These are phyloP conservation scores for Aphanomyces euteiches DNA, from an alignment of 352 stramenopile species.

Conservation along the genomic window DNA sequence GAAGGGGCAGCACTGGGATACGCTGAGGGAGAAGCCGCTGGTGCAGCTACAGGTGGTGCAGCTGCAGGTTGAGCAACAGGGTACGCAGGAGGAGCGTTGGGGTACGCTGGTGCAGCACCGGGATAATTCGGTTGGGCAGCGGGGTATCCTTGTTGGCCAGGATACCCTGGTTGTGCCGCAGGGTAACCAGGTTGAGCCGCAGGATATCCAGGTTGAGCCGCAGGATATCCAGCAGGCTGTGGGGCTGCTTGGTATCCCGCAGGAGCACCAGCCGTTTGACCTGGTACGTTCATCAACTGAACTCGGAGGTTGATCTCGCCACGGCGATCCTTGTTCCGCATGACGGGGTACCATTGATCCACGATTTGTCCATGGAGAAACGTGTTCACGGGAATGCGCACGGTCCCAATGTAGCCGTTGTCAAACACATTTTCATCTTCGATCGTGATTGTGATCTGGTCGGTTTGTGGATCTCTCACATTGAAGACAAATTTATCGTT, in stretches of 20 bases:
- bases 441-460: neutral
- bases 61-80: neutral
- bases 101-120: neutral
- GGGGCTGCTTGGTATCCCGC: constrained; percentile 20
- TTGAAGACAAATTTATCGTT: constrained; percentile 15
- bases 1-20: neutral
- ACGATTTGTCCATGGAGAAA: neutral
- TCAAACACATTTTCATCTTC: neutral
- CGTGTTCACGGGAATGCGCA: neutral
- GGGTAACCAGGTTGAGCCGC: constrained; percentile 34
- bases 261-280: neutral
- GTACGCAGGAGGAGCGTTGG: constrained; percentile 1
- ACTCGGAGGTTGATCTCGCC: neutral
- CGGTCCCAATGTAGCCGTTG: neutral
- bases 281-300: neutral
- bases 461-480: neutral
- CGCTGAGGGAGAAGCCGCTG: neutral
- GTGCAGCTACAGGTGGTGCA: neutral
- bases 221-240: constrained; percentile 22
- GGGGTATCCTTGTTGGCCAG: neutral
- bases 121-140: neutral
- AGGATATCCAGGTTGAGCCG: constrained; percentile 29
- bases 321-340: neutral
- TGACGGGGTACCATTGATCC: neutral
- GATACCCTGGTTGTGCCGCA: neutral